Evolutionary conservation across 495 filamentous ascomycete genomes (phyloP).

Genomic region (Pyrenula aspistea): DNA sequence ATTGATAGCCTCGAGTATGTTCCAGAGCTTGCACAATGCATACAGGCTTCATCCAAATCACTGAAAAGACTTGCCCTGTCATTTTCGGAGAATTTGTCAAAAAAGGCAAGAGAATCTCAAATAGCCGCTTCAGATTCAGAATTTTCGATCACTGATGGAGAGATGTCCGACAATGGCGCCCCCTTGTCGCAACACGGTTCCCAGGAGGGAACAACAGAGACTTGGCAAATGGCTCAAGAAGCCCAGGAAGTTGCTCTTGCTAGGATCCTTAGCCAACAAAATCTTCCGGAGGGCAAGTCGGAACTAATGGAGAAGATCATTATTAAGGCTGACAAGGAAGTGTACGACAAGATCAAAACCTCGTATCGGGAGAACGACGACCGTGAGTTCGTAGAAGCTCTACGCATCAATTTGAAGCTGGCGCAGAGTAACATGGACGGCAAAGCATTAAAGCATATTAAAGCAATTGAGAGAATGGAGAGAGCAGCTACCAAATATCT

Average conservation of each 20-base stretch:
- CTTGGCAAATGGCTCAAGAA: neutral
- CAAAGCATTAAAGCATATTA: slow-evolving; percentile 8
- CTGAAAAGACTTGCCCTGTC: slow-evolving; percentile 43
- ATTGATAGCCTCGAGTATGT: slow-evolving; percentile 44
- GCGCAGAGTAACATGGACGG: slow-evolving; percentile 7
- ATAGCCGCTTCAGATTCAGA: slow-evolving; percentile 32
- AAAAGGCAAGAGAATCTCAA: slow-evolving; percentile 37
- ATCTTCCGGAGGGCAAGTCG: slow-evolving; percentile 11
- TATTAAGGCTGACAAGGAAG: slow-evolving; percentile 13
- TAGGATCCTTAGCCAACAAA: slow-evolving; percentile 34
- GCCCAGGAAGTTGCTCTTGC: slow-evolving; percentile 42
- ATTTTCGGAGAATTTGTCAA: slow-evolving; percentile 38
- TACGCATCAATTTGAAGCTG: slow-evolving; percentile 23
- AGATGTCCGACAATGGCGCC: slow-evolving; percentile 4
- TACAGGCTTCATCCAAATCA: slow-evolving; percentile 35
- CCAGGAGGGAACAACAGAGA: neutral
- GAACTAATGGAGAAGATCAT: slow-evolving; percentile 16
- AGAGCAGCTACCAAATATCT: slow-evolving; percentile 33
- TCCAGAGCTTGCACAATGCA: slow-evolving; percentile 37
- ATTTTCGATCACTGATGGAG: slow-evolving; percentile 37
- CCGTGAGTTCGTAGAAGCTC: slow-evolving; percentile 25
- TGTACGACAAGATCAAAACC: slow-evolving; percentile 1
- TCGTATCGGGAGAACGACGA: slow-evolving; percentile 15
- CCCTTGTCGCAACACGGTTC: slow-evolving; percentile 3
- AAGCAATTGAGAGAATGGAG: slow-evolving; percentile 28